Base-by-base conservation (phyloP, 768 basidiomycete genomes). In the Termitomyces sp. region DNA sequence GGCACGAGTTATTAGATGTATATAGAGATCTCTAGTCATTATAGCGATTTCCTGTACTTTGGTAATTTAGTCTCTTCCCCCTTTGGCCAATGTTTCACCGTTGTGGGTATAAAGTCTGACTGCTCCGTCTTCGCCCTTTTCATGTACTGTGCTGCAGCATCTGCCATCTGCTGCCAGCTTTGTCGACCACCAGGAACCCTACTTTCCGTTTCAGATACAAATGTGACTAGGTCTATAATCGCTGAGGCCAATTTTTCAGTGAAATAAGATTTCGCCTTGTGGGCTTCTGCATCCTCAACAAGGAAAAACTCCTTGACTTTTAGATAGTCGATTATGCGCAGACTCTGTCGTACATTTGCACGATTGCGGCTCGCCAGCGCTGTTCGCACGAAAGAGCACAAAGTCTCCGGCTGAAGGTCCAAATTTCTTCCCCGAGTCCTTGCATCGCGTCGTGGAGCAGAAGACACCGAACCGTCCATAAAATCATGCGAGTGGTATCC, bases 401-500 rank as follows among this genome's bases (percentile, higher is more conserved):
- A 73, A 30, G 77, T 77, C 59, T 83, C 80, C 10, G 77, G 73
- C 41, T 79, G 76, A 17, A 82, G 82, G 15, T 66, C 54, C 45
- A 84, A 58, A 58, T 73, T 77, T 57, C 75, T 71, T 28, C 78
- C 79, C 33, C 65, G 53, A n/a, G 72, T 68, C 38, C 75, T 76
- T 63, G 69, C 70, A 58, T 78, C 76, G 11, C 75, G 63, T 55
- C 67, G 70, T 9, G 80, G 82, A n/a, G 50, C 44, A 42, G 56
- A 38, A 14, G 63, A 57, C 3, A 73, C 70, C 5, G 77, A 67
- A 5, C 75, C 79, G 41, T 81, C 79, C 70, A 76, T 75, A 57
- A 85, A 84, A 49, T 81, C 81, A 54, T 79, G 75, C 1, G 68
- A 63, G 57, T 77, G 78, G 61, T 80, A 83, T 6, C 89, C 89